Evolutionary conservation across 345 rosid genomes (phyloP).

Genomic region (Ceriops decandra): DNA sequence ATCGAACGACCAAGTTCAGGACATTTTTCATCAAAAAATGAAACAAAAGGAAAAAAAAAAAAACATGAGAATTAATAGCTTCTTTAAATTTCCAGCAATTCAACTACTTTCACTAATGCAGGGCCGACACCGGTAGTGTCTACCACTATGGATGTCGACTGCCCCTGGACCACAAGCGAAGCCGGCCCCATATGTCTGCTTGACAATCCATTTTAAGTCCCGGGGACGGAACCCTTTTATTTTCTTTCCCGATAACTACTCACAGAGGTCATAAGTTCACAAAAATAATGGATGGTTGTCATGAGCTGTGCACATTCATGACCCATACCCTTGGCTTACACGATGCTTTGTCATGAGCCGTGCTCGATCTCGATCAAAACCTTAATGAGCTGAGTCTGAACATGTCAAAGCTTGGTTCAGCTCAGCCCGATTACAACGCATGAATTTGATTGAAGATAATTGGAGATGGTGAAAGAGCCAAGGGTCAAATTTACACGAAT

Average conservation of each 20-base stretch:
- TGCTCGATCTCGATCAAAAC: too few species aligned
- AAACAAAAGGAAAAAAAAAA: background rate
- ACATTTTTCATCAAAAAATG: background rate
- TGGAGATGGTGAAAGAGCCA: too few species aligned
- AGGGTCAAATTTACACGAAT: background rate
- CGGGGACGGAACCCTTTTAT: background rate
- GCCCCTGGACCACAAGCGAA: slow-evolving; percentile 18
- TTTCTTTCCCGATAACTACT: background rate
- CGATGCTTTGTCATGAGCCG: too few species aligned
- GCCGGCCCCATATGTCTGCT: slow-evolving; percentile 28
- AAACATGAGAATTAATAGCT: background rate
- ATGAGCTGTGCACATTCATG: slow-evolving; percentile 12
- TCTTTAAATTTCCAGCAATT: background rate
- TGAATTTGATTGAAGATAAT: too few species aligned
- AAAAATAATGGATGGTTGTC: slow-evolving; percentile 12
- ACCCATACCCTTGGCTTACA: too few species aligned
- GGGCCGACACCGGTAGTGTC: slow-evolving; percentile 8
- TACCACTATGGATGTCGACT: slow-evolving; percentile 21
- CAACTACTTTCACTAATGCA: background rate
- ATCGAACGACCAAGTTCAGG: background rate
- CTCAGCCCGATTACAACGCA: too few species aligned
- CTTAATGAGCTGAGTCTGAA: too few species aligned
- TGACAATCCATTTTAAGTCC: slow-evolving; percentile 18
- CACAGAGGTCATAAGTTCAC: background rate
- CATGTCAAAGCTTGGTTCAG: too few species aligned